Percentiles rank a stretch among this genome's conserved stretches.
Conservation (phyloP, 805 yeast species). For the Zygoascus flipseniorum region DNA sequence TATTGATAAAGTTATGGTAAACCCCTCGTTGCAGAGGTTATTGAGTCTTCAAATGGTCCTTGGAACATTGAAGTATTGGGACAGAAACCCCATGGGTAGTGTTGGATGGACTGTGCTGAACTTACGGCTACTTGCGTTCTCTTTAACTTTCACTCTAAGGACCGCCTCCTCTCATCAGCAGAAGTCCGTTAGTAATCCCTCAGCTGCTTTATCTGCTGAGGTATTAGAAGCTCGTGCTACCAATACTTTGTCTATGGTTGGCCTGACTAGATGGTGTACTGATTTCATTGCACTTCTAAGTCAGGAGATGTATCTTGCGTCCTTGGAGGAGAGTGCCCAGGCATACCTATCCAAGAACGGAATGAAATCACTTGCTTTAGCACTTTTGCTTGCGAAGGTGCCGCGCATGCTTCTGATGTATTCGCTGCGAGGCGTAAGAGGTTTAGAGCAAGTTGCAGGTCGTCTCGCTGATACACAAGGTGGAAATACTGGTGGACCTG, state of each 20-base stretch:
- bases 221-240: constrained; percentile 22
- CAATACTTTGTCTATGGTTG: constrained; percentile 37
- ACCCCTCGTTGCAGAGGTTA: constrained; percentile 69
- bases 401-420: constrained; percentile 30
- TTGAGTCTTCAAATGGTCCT: constrained; percentile 60
- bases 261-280: constrained; percentile 77
- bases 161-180: constrained; percentile 32
- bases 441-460: constrained; percentile 26
- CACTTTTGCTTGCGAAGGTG: constrained; percentile 29
- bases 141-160: constrained; percentile 56
- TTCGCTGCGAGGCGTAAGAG: constrained; percentile 31
- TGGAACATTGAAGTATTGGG: constrained; percentile 44
- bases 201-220: constrained; percentile 20
- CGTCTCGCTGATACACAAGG: constrained; percentile 16
- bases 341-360: constrained; percentile 3
- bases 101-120: constrained; percentile 60
- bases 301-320: constrained; percentile 47
- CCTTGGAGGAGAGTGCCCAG: constrained; percentile 9
- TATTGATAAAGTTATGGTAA: constrained; percentile 63
- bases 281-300: constrained; percentile 65
- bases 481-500: constrained; percentile 16
- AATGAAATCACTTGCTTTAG: constrained; percentile 20
- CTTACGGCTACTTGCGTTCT: constrained; percentile 62
- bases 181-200: constrained; percentile 39
- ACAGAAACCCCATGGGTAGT: constrained; percentile 34